Evolutionary conservation across 2,329 filamentous ascomycete species (phyloP).

Genomic region (Xylaria multiplex): DNA sequence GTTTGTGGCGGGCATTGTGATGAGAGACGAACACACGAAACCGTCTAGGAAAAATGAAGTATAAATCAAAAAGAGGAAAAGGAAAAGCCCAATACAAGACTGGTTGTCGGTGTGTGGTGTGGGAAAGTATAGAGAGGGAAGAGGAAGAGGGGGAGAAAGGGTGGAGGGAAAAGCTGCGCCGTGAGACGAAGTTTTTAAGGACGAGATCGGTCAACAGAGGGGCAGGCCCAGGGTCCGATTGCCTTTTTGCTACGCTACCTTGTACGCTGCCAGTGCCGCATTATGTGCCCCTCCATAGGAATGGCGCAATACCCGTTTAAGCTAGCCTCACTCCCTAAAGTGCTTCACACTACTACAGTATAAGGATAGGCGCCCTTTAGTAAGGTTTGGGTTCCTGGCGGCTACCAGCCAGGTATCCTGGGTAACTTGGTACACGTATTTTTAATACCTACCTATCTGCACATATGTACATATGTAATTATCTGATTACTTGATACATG

Average conservation of each 20-base stretch:
- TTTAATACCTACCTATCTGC: slow-evolving; percentile 1
- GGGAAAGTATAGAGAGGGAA: slow-evolving; percentile 14
- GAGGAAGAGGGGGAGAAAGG: slow-evolving; percentile 21
- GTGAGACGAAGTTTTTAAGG: slow-evolving; percentile 35
- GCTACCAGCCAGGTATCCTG: neutral
- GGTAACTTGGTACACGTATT: neutral
- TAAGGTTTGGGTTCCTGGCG: slow-evolving; percentile 19
- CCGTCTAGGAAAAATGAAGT: slow-evolving; percentile 38
- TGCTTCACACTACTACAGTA: neutral
- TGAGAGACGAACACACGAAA: slow-evolving; percentile 32
- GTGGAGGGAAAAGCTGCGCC: slow-evolving; percentile 18
- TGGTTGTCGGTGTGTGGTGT: slow-evolving; percentile 21
- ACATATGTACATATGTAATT: neutral
- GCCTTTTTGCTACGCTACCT: neutral
- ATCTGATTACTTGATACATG: neutral
- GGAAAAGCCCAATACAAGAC: slow-evolving; percentile 19
- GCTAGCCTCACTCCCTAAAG: slow-evolving; percentile 18
- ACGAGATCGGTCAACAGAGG: slow-evolving; percentile 34
- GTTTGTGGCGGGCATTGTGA: slow-evolving; percentile 69
- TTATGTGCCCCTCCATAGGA: slow-evolving; percentile 38
- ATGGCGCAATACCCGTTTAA: slow-evolving; percentile 35
- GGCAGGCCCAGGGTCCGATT: slow-evolving; percentile 17
- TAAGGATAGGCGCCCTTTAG: neutral
- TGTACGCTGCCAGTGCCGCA: neutral
- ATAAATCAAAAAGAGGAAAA: slow-evolving; percentile 29